Evolutionary conservation across 768 basidiomycete genomes (phyloP).

Genomic region (Serendipita sp.): DNA sequence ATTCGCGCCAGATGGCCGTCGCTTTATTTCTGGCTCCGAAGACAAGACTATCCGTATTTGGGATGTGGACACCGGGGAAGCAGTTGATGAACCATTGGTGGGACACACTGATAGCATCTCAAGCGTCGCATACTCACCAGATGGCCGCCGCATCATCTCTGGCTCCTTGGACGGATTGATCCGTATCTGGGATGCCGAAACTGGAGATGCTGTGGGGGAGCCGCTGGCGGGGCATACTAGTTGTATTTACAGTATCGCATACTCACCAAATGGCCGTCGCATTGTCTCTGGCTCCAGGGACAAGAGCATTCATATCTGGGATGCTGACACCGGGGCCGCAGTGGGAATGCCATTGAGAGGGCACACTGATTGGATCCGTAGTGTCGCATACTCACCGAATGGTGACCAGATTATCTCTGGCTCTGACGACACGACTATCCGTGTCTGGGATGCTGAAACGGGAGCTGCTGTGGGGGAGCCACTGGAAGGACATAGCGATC

Average conservation of each 20-base stretch:
- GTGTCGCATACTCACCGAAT: conserved; percentile 7
- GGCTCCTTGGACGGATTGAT: no score
- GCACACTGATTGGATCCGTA: background rate
- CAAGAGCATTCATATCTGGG: background rate
- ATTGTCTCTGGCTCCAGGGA: no score
- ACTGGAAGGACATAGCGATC: background rate
- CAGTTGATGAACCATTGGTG: background rate
- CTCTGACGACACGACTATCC: background rate
- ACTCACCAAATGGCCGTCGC: no score
- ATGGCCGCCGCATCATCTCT: no score
- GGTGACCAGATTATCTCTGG: background rate
- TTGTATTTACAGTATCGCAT: no score
- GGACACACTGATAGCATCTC: background rate
- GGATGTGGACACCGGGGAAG: background rate
- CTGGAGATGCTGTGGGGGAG: no score
- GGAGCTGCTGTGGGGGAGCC: background rate
- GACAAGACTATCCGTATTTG: background rate
- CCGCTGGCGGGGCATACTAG: no score
- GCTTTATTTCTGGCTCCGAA: background rate
- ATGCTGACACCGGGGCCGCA: conserved; percentile 3
- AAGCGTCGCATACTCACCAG: background rate
- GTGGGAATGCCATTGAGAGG: conserved; percentile 6
- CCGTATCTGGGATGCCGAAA: no score
- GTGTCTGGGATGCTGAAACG: conserved; percentile 6
- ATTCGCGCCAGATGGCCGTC: background rate